These are phyloP conservation scores for Panicum hallii DNA, from an alignment of 202 grass and related monocot species.

Conservation along the genomic window DNA sequence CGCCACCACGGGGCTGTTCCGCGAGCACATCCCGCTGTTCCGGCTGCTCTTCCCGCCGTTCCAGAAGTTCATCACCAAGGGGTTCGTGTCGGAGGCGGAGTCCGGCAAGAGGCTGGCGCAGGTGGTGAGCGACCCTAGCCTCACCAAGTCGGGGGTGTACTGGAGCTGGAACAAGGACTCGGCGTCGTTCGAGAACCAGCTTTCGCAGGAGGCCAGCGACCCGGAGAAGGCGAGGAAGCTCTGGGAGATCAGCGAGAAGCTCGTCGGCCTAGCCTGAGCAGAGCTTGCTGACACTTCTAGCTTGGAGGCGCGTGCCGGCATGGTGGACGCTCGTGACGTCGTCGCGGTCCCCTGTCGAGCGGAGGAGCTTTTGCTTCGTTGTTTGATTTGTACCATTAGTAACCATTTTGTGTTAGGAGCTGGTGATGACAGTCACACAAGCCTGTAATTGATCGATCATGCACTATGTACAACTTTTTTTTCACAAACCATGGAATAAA, in stretches of 20 bases:
- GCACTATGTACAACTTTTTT: slow-evolving; percentile 13
- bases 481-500: slow-evolving; percentile 46
- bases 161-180: slow-evolving; percentile 99
- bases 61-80: slow-evolving; percentile 87
- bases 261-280: slow-evolving; percentile 73
- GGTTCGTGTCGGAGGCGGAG: slow-evolving; percentile 84
- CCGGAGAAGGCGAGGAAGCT: slow-evolving; percentile 73
- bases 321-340: neutral
- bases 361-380: slow-evolving; percentile 27
- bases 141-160: slow-evolving; percentile 92
- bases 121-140: slow-evolving; percentile 86
- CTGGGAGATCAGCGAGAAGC: slow-evolving; percentile 93
- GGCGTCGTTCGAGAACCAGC: slow-evolving; percentile 89
- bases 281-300: no score
- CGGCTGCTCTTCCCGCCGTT: slow-evolving; percentile 78
- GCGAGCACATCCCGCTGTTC: slow-evolving; percentile 86
- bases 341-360: neutral
- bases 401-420: neutral
- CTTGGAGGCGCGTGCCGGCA: neutral
- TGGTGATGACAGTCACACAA: neutral
- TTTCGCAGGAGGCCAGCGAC: slow-evolving; percentile 88
- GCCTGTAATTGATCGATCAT: slow-evolving; percentile 16
- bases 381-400: neutral
- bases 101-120: slow-evolving; percentile 89
- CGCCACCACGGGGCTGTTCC: slow-evolving; percentile 86